These are phyloP conservation scores for Fusarium begoniae DNA, from an alignment of 2,329 filamentous ascomycete species.

Conservation along the genomic window DNA sequence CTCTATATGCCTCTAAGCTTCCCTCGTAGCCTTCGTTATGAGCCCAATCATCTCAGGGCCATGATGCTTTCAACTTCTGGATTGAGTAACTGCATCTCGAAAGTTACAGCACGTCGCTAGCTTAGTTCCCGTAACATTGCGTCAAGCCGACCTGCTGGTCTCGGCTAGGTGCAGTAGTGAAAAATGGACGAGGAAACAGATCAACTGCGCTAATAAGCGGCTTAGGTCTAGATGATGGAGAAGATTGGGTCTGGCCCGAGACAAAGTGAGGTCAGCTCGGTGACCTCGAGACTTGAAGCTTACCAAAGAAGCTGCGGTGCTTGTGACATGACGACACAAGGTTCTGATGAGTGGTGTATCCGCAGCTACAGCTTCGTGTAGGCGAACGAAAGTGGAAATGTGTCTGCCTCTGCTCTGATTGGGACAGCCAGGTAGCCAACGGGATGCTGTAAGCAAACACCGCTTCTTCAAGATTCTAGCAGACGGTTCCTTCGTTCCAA, in stretches of 20 bases:
- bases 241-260: constrained; percentile 17
- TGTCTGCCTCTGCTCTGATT: background rate
- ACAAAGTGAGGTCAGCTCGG: constrained; percentile 38
- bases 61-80: constrained; percentile 27
- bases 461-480: background rate
- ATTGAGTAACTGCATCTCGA: constrained; percentile 7
- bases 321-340: constrained; percentile 18
- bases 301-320: constrained; percentile 13
- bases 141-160: constrained; percentile 39
- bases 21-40: constrained; percentile 11
- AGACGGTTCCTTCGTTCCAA: background rate
- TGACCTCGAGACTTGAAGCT: constrained; percentile 12
- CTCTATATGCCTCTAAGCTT: constrained; percentile 1
- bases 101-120: constrained; percentile 6
- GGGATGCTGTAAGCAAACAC: background rate
- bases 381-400: constrained; percentile 16
- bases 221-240: constrained; percentile 20
- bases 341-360: constrained; percentile 14
- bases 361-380: constrained; percentile 24
- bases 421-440: background rate
- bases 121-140: constrained; percentile 34
- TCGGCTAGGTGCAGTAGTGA: constrained; percentile 39
- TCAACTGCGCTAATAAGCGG: constrained; percentile 34
- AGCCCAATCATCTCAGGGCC: background rate
- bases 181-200: constrained; percentile 30